Evolutionary conservation across 768 basidiomycete genomes (phyloP).

Genomic region (Imleria badia): DNA sequence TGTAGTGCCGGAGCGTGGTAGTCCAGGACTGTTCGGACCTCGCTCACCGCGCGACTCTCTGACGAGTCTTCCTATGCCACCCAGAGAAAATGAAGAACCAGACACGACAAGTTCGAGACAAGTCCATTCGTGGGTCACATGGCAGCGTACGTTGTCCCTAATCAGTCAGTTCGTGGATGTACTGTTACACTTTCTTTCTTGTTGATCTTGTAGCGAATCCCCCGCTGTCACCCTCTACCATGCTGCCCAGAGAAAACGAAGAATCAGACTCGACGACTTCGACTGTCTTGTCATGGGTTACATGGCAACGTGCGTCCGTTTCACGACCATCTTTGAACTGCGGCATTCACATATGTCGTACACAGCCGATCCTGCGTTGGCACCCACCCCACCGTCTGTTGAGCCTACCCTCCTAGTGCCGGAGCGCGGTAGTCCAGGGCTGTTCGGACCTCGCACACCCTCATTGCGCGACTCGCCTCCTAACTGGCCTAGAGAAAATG

Average conservation of each 20-base stretch:
- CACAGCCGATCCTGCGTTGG: constrained; percentile 53
- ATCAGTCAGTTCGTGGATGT: too few species aligned
- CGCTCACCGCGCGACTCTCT: constrained; percentile 49
- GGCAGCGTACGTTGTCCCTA: too few species aligned
- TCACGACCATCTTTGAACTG: neutral
- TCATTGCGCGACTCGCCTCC: constrained; percentile 29
- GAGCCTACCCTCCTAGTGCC: constrained; percentile 58
- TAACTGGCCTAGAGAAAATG: too few species aligned
- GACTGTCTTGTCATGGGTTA: constrained; percentile 61
- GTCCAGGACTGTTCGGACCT: constrained; percentile 73
- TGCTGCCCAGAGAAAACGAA: too few species aligned
- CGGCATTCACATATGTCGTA: neutral
- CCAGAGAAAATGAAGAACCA: too few species aligned
- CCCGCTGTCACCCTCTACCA: too few species aligned
- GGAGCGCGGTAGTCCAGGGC: constrained; percentile 51
- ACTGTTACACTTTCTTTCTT: too few species aligned
- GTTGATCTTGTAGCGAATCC: too few species aligned
- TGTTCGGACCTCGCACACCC: constrained; percentile 75
- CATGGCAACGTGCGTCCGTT: constrained; percentile 58
- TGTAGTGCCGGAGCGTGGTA: constrained; percentile 51
- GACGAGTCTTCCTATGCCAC: too few species aligned
- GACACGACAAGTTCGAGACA: too few species aligned
- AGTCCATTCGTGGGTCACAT: constrained; percentile 51
- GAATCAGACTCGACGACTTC: too few species aligned
- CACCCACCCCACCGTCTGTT: constrained; percentile 55